A percentile compares a stretch with the other conserved stretches of the same genome.
Evolutionary conservation across 352 stramenopile species (phyloP).

Genomic region (Blastocystis sp.): DNA sequence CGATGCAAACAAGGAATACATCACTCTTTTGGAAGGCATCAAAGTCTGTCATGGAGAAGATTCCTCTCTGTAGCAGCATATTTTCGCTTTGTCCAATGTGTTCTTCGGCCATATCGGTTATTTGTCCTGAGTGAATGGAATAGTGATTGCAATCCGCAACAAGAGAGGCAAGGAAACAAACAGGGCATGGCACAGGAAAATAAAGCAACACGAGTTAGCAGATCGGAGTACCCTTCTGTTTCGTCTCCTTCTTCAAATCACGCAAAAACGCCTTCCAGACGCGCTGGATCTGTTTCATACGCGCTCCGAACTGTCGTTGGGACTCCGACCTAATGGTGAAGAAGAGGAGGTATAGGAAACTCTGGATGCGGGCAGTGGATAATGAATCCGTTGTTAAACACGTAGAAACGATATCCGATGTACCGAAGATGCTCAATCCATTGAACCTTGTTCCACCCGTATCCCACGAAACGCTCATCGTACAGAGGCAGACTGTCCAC

Average conservation of each 20-base stretch:
- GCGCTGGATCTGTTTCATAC: not conserved
- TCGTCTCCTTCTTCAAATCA: not conserved
- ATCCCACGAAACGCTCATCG: slow-evolving; percentile 59
- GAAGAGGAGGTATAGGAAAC: not conserved
- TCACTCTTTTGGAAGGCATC: slow-evolving; percentile 67
- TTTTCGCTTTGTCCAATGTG: slow-evolving; percentile 31
- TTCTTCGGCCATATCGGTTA: slow-evolving; percentile 1
- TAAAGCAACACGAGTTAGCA: not conserved
- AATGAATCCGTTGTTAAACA: slow-evolving; percentile 49
- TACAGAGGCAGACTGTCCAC: slow-evolving; percentile 2
- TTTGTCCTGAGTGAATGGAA: too few species aligned
- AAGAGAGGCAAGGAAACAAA: too few species aligned
- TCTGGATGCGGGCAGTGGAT: slow-evolving; percentile 54
- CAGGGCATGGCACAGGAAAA: slow-evolving; percentile 8
- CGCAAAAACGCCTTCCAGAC: slow-evolving; percentile 11
- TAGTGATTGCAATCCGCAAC: too few species aligned
- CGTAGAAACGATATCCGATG: slow-evolving; percentile 41
- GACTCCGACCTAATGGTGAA: slow-evolving; percentile 8
- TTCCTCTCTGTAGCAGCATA: slow-evolving; percentile 58
- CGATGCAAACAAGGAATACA: not conserved
- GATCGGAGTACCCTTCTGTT: not conserved
- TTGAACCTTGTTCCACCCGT: slow-evolving; percentile 63
- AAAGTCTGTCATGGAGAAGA: slow-evolving; percentile 72
- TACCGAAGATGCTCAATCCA: slow-evolving; percentile 53
- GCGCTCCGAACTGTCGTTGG: not conserved